phyloP scores from a whole-genome alignment of 139 green algal genomes.

The Volvox africanus region DNA sequence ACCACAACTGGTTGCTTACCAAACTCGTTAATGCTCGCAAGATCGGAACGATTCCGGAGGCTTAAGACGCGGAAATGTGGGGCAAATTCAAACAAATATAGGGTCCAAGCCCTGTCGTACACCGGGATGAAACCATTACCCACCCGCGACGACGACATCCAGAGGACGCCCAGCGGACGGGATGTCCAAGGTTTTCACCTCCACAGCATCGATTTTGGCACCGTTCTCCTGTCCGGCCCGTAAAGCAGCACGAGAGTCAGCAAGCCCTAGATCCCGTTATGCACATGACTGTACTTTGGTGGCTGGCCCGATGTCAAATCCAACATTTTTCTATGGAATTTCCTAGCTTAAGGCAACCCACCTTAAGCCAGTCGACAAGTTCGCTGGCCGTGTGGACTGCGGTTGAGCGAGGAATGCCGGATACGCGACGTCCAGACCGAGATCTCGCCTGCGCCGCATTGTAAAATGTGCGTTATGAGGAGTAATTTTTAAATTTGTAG shows the following conservation, averaged over 20 bases:
- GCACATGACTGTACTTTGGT: too few relatives aligned
- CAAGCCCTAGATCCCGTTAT: background rate
- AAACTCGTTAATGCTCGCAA: too few relatives aligned
- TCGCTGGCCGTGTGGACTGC: slow-evolving; percentile 26
- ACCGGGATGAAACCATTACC: background rate
- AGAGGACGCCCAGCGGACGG: slow-evolving; percentile 24
- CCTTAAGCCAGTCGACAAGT: slow-evolving; percentile 38
- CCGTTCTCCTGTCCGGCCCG: slow-evolving; percentile 34
- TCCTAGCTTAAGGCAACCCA: background rate
- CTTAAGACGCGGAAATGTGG: too few relatives aligned
- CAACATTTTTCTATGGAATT: too few relatives aligned
- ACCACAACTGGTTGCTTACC: too few relatives aligned
- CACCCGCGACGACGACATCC: slow-evolving; percentile 44
- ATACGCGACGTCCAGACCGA: background rate
- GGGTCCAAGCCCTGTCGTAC: too few relatives aligned
- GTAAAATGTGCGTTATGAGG: background rate
- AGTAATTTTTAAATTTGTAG: background rate
- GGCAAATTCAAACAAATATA: too few relatives aligned
- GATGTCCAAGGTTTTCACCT: slow-evolving; percentile 33
- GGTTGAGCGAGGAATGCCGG: background rate
- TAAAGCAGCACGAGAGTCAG: background rate
- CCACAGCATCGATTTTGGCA: background rate
- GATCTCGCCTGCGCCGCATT: slow-evolving; percentile 2
- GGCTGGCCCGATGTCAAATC: too few relatives aligned
- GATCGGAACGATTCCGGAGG: too few relatives aligned